Percentiles rank a stretch among this genome's conserved stretches.
phyloP scores from a whole-genome alignment of 139 green algal genomes.

The Chlorella sorokiniana region DNA sequence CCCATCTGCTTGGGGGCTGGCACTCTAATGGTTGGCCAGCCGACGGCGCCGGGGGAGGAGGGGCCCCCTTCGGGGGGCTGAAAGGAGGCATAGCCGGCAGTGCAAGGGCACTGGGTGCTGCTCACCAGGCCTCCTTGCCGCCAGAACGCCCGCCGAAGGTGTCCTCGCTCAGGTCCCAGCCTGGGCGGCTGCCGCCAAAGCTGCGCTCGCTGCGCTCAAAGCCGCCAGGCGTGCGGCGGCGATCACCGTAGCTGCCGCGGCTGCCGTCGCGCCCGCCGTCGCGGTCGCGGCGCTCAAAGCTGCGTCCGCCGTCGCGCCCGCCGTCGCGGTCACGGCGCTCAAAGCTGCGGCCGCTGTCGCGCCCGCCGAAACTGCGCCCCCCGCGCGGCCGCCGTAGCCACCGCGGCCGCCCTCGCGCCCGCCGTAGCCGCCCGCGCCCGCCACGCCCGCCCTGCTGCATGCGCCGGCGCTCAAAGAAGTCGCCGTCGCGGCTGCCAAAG shows the following conservation, averaged over 20 bases:
- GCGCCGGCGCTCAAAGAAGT: conserved; percentile 42
- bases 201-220: conserved; percentile 23
- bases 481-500: not conserved
- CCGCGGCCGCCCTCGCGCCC: conserved; percentile 1
- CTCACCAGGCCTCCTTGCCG: not conserved
- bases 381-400: conserved; percentile 12
- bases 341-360: not conserved
- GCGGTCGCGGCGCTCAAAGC: not conserved
- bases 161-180: not conserved
- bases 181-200: not conserved
- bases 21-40: not conserved
- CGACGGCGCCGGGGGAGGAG: too few relatives aligned
- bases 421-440: not conserved
- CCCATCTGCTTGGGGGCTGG: too few relatives aligned
- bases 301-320: conserved; percentile 18
- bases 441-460: conserved; percentile 9
- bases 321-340: not conserved
- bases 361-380: not conserved
- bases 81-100: too few relatives aligned
- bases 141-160: not conserved
- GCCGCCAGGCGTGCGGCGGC: conserved; percentile 9
- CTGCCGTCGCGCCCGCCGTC: not conserved
- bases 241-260: conserved; percentile 4
- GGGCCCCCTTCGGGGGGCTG: not conserved
- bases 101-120: not conserved